Base-by-base conservation (phyloP, 768 basidiomycete genomes). In the Boletellus ananiceps region DNA sequence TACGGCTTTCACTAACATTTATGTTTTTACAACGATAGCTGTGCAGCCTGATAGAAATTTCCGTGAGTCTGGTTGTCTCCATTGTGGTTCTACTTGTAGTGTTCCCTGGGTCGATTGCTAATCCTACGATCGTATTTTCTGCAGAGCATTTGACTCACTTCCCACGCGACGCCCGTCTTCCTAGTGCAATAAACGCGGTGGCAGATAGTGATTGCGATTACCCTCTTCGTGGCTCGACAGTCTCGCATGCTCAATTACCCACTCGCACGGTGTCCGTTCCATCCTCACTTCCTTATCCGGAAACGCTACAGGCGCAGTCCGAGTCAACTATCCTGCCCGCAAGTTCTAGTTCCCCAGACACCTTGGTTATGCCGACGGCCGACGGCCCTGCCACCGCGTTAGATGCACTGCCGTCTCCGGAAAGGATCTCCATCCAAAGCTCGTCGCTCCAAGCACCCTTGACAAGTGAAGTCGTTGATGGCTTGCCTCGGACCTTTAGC, bases 41-140 rank as follows among this genome's bases (percentile, higher is more conserved):
- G 44, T n/a, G 4, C 5, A 19, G 5, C 49, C 31, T 23, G 8
- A 31, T 12, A 16, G 7, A 18, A 25, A 21, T 40, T 29, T 33
- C 11, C 15, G 60, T 60, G 38, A 59, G 60, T 47, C 25, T 48
- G 27, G 4, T 3, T 29, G 2, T 25, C 9, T 8, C 18, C n/a
- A 16, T 21, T 13, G 32, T 19, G 18, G 33, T 45, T 25, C 18
- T 41, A 25, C 18, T 18, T 13, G 16, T 40, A 9, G 3, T 7
- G 5, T 43, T 15, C 8, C 15, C 37, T 33, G 14, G 31, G 16
- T n/a, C 13, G 19, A 47, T 42, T 18, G 14, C 48, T 63, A 29
- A 63, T 27, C 4, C 2, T 15, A 40, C 41, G 25, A 55, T 40
- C 7, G 13, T 44, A 18, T 44, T 39, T 37, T 32, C 49, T 12